A percentile compares a stretch with the other conserved stretches of the same genome.
phyloP scores from a whole-genome alignment of 2,329 filamentous ascomycete species.

The Tolypocladium ovalisporum region DNA sequence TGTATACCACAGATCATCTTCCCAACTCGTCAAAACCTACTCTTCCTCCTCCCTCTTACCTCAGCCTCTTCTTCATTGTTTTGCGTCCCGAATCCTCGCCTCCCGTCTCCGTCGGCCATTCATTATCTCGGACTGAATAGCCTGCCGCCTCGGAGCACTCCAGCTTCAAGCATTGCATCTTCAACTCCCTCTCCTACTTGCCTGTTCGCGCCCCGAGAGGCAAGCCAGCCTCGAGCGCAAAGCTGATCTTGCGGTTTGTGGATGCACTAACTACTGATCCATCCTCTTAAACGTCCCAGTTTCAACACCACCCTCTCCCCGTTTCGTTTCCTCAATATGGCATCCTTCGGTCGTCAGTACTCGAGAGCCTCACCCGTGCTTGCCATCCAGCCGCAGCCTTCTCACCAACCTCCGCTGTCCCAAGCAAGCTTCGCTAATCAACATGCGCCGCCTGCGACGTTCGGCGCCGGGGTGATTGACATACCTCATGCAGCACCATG shows the following conservation, averaged over 20 bases:
- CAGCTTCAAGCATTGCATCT: not conserved
- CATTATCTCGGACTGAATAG: not conserved
- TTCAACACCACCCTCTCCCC: slow-evolving; percentile 2
- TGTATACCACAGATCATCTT: not conserved
- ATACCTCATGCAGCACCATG: slow-evolving; percentile 16
- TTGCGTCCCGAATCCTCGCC: not conserved
- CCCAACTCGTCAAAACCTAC: not conserved
- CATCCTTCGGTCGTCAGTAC: slow-evolving; percentile 31
- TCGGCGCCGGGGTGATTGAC: slow-evolving; percentile 8
- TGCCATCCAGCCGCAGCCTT: slow-evolving; percentile 22
- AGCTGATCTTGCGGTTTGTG: slow-evolving; percentile 15
- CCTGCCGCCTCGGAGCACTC: not conserved
- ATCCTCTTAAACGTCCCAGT: slow-evolving; percentile 9
- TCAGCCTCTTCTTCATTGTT: not conserved
- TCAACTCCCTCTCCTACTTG: not conserved
- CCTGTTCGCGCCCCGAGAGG: not conserved
- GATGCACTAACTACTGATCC: slow-evolving; percentile 19
- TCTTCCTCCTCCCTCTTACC: not conserved
- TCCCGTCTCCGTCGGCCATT: not conserved
- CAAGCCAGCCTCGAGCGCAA: not conserved
- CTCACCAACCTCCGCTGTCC: slow-evolving; percentile 19
- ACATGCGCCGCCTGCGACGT: slow-evolving; percentile 12
- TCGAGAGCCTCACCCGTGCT: slow-evolving; percentile 34
- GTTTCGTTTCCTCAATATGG: slow-evolving; percentile 21
- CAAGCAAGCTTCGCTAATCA: slow-evolving; percentile 17